phyloP scores from a whole-genome alignment of 495 filamentous ascomycete genomes.

The Pseudomonodictys pantanalensis region DNA sequence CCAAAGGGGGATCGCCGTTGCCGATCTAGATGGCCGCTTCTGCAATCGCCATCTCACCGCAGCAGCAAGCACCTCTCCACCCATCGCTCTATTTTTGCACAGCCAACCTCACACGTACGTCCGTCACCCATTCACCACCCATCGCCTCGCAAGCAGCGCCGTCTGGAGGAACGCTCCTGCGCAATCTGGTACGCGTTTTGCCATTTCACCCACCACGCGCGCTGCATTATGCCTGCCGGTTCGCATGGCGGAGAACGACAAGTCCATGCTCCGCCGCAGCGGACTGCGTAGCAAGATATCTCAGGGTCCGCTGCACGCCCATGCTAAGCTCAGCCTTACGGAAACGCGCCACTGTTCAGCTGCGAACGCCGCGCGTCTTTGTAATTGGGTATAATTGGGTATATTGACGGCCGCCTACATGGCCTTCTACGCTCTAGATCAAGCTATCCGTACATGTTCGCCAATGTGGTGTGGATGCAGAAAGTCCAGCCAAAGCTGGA shows the following conservation, averaged over 20 bases:
- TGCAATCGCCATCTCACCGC: not conserved
- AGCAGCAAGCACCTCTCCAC: not conserved
- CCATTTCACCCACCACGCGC: not conserved
- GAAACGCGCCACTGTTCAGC: not conserved
- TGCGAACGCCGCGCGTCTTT: not conserved
- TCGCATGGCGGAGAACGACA: not conserved
- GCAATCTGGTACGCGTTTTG: too few relatives aligned
- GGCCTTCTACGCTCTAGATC: too few relatives aligned
- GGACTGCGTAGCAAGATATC: not conserved
- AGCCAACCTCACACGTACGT: not conserved
- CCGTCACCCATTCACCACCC: not conserved
- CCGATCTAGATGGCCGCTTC: not conserved
- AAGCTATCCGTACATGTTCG: too few relatives aligned
- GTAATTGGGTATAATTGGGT: not conserved
- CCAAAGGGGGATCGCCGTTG: too few relatives aligned
- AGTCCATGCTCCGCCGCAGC: not conserved
- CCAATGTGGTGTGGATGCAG: not conserved
- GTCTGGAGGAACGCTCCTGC: too few relatives aligned
- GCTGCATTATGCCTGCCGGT: not conserved
- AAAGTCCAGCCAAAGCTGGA: constrained; percentile 3
- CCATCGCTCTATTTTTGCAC: not conserved
- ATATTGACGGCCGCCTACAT: too few relatives aligned
- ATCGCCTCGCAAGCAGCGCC: not conserved
- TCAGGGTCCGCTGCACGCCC: not conserved
- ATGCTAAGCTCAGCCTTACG: not conserved